Evolutionary conservation across 2,329 filamentous ascomycete genomes (phyloP).

Genomic region (Gaeumannomyces sp.): DNA sequence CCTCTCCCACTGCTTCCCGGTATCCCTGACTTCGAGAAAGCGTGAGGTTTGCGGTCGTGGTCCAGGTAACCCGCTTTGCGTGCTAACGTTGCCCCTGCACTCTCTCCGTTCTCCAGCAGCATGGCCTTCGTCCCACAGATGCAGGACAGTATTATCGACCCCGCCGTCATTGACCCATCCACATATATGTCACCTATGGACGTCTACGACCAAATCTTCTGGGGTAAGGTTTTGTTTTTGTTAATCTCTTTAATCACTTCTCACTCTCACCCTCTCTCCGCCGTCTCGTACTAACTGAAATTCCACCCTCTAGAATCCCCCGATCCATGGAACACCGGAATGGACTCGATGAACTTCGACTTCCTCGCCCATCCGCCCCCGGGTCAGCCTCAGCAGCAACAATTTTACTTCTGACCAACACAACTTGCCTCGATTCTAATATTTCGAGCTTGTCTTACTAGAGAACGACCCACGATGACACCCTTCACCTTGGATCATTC

Average conservation of each 20-base stretch:
- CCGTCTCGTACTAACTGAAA: not conserved
- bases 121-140: slow-evolving; percentile 34
- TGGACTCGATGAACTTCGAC: slow-evolving; percentile 54
- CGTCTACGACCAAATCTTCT: slow-evolving; percentile 62
- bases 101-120: slow-evolving; percentile 14
- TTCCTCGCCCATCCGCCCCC: slow-evolving; percentile 54
- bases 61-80: not conserved
- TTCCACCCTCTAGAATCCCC: slow-evolving; percentile 41
- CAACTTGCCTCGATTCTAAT: not conserved
- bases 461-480: not conserved
- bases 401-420: slow-evolving; percentile 45
- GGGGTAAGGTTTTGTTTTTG: slow-evolving; percentile 40
- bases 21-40: not conserved
- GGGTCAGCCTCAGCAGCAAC: slow-evolving; percentile 47
- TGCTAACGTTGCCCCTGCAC: not conserved
- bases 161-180: slow-evolving; percentile 40
- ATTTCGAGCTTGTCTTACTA: not conserved
- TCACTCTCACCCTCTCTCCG: slow-evolving; percentile 8
- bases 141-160: slow-evolving; percentile 19
- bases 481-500: not conserved
- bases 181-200: slow-evolving; percentile 62
- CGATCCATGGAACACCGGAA: slow-evolving; percentile 50
- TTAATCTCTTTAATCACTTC: not conserved
- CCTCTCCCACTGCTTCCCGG: not conserved
- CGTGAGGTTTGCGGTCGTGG: not conserved